phyloP scores from a whole-genome alignment of 345 rosid genomes.

The Syzygium aqueum region DNA sequence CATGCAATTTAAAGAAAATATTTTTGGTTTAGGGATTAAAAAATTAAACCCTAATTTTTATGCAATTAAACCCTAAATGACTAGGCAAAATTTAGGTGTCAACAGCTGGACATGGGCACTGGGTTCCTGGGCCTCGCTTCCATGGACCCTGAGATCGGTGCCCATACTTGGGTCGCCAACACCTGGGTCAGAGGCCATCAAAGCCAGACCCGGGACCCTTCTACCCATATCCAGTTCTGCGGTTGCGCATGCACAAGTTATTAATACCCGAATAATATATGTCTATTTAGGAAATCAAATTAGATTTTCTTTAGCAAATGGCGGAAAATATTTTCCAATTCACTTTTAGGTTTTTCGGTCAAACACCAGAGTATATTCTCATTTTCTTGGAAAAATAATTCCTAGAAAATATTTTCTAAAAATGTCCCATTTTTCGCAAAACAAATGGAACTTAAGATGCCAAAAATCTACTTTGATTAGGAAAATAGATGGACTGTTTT shows the following conservation, averaged over 20 bases:
- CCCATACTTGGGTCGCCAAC: background rate
- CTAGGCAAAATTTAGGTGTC: no score
- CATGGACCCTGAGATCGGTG: background rate
- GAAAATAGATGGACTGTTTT: background rate
- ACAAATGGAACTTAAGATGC: background rate
- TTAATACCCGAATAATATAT: rapidly evolving
- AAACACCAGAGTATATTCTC: background rate
- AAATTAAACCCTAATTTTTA: no score
- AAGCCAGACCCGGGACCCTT: rapidly evolving
- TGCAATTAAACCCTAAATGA: no score
- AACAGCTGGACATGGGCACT: rapidly evolving
- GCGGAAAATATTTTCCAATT: no score
- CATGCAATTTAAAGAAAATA: no score
- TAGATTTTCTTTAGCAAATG: no score
- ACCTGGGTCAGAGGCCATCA: background rate
- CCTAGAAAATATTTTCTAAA: background rate
- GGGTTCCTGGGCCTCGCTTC: rapidly evolving
- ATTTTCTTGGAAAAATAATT: background rate
- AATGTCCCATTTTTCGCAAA: background rate
- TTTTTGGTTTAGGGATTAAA: no score
- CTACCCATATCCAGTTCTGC: rapidly evolving
- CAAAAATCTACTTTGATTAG: background rate
- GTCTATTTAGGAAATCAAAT: background rate
- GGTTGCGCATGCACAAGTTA: rapidly evolving
- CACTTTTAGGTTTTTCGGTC: background rate